Base-by-base conservation (phyloP, 2,329 filamentous ascomycete genomes). In the Calonectria naviculata region DNA sequence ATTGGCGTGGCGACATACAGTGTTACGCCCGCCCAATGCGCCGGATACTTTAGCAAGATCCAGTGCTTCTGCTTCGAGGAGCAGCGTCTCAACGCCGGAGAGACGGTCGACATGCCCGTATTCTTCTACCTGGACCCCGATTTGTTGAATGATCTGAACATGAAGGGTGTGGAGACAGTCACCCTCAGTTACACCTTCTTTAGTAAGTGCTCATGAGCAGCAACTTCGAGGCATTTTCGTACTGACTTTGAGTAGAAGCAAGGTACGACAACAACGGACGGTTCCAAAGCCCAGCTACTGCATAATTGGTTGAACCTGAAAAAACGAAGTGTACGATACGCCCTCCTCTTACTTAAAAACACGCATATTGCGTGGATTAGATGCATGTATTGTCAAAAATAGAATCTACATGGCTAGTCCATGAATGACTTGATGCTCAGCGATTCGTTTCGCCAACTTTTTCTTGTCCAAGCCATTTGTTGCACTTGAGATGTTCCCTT, bases 11-110 rank as follows among this genome's bases (percentile, higher is more conserved):
- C 97, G 13, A 99, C 97, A 9, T 99, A 99, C 85, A 97, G 94
- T 80, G 97, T 99, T 34, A 98, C 96, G 3, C 97, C 97, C 0
- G 97, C 91, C 4, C 97, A 99, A 85, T 95, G 97, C 52, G 96
- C 97, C 49, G 95, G 95, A 1, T 99, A 99, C 83, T 99, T 99
- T 81, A 97, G 94, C 90, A 99, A 99, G 89, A 99, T 99, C 54
- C 97, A 99, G 84, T 99, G 97, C 81, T 99, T 99, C 84, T 99
- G 97, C 84, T 99, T 99, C 79, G 97, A 99, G 86, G 96, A 95
- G 84, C 97, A 99, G 88, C 89, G 97, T 72, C 84, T 99, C 75
- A 96, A 97, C 81, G 95, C 95, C 7, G 95, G 96, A 52, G 97
- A 99, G 88, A 97, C 95, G 52, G 97, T 99, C 65, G 97, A 99